phyloP scores from a whole-genome alignment of 371 early-diverging fungal genomes.

The Actinomucor elegans region DNA sequence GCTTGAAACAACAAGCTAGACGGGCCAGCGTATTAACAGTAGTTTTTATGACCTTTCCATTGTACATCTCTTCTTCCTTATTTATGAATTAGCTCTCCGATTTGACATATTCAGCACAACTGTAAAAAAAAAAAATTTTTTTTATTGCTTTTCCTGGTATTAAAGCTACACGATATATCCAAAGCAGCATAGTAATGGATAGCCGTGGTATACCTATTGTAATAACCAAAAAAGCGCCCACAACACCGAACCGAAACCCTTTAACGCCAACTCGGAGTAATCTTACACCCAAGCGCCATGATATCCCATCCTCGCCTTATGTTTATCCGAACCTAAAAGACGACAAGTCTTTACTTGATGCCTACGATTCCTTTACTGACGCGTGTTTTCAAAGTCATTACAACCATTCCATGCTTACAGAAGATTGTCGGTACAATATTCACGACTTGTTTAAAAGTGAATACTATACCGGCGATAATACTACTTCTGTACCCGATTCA shows the following conservation, averaged over 20 bases:
- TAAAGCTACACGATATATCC: too few relatives aligned
- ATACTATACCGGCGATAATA: background rate
- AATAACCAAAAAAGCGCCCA: background rate
- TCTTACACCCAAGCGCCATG: background rate
- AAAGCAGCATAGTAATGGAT: too few relatives aligned
- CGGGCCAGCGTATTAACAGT: too few relatives aligned
- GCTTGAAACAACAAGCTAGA: too few relatives aligned
- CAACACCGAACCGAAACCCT: constrained; percentile 8
- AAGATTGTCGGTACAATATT: background rate
- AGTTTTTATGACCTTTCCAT: too few relatives aligned
- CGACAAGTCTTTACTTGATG: constrained; percentile 20
- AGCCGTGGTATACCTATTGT: constrained; percentile 29
- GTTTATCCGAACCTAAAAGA: background rate
- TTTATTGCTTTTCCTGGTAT: background rate
- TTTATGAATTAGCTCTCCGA: too few relatives aligned
- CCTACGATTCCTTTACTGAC: constrained; percentile 20
- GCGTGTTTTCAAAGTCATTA: constrained; percentile 18
- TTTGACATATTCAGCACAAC: too few relatives aligned
- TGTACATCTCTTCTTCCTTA: too few relatives aligned
- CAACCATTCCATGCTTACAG: background rate
- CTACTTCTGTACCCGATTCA: background rate
- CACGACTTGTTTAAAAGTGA: constrained; percentile 9
- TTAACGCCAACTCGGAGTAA: too few relatives aligned
- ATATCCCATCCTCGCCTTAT: constrained; percentile 1
- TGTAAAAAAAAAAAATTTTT: too few relatives aligned